phyloP scores from a whole-genome alignment of 345 rosid species.

The Melaleuca quinquenervia region DNA sequence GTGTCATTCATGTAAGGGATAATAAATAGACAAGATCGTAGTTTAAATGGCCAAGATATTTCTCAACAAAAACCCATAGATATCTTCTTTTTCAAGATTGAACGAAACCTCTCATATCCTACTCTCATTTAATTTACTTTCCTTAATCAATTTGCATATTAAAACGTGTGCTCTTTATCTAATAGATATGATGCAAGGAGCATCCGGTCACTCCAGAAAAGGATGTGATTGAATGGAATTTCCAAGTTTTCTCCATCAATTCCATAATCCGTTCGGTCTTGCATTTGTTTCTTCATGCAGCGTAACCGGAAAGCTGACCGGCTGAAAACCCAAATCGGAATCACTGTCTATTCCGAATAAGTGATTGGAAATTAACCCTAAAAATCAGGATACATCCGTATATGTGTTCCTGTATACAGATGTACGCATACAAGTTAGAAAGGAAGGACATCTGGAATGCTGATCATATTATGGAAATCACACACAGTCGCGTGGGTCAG shows the following conservation, averaged over 20 bases:
- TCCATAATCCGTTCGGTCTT: neutral
- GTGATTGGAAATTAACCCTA: neutral
- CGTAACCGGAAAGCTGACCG: neutral
- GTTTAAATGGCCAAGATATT: neutral
- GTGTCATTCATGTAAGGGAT: neutral
- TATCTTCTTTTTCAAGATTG: neutral
- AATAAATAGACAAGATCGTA: neutral
- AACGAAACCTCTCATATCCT: neutral
- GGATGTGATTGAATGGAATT: neutral
- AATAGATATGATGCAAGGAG: neutral
- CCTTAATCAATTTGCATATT: neutral
- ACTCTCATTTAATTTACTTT: neutral
- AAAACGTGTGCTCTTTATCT: neutral
- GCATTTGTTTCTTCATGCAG: neutral
- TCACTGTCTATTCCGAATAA: neutral
- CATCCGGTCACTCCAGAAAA: neutral
- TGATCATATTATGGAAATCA: too few relatives aligned
- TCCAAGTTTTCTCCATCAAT: neutral
- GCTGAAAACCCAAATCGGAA: neutral
- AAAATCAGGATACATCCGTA: neutral
- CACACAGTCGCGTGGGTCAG: too few relatives aligned
- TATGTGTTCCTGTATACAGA: neutral
- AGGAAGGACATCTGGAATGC: neutral
- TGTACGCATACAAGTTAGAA: too few relatives aligned
- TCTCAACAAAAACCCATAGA: neutral